Conservation (phyloP, 2,329 filamentous ascomycete species). For the Lasiodiplodia citricola region DNA sequence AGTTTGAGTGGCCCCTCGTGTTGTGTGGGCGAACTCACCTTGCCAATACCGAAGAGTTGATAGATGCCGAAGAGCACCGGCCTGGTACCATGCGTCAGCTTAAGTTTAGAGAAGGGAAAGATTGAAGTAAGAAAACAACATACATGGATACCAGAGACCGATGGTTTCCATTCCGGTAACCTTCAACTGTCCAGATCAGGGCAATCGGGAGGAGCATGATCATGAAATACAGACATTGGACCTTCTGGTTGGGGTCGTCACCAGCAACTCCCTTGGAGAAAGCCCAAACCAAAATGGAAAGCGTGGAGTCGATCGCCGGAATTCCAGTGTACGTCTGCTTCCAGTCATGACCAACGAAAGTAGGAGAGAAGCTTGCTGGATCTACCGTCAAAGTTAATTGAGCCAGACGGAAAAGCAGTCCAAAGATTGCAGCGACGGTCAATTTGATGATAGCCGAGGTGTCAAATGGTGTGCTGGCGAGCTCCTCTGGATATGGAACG, state of each 20-base stretch:
- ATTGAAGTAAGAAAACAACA: not conserved
- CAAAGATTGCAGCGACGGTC: not conserved
- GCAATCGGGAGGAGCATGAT: constrained; percentile 9
- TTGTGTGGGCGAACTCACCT: not conserved
- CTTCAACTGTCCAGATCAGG: constrained; percentile 27
- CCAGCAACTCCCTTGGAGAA: constrained; percentile 7
- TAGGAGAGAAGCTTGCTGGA: not conserved
- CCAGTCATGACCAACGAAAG: not conserved
- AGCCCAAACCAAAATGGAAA: not conserved
- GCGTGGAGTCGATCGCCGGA: not conserved
- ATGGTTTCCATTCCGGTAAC: constrained; percentile 12
- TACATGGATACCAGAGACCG: constrained; percentile 24
- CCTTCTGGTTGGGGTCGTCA: constrained; percentile 9
- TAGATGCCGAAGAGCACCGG: constrained; percentile 6
- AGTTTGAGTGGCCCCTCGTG: not conserved
- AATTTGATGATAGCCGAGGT: not conserved
- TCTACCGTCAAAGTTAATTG: not conserved
- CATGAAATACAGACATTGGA: constrained; percentile 26
- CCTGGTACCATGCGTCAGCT: not conserved
- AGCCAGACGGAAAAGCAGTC: not conserved
- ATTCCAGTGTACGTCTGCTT: constrained; percentile 13
- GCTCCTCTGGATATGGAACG: constrained; percentile 24
- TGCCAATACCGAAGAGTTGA: constrained; percentile 23
- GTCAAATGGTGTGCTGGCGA: constrained; percentile 16
- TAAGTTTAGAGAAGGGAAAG: not conserved